Conservation (phyloP, 164 flowering plant species). For the Sextonia rubra region DNA sequence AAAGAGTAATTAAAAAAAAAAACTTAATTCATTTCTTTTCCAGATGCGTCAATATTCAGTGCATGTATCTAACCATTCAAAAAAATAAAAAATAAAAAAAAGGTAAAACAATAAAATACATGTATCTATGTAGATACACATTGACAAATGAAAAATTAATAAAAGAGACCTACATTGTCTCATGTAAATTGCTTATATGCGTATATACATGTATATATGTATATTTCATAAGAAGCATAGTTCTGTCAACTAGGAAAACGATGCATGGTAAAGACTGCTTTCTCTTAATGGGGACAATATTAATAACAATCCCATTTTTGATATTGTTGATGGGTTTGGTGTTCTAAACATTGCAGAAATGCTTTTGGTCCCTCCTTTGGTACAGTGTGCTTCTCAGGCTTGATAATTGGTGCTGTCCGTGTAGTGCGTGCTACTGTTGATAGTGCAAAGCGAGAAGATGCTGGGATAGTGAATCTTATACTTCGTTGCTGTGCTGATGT, state of each 20-base stretch:
- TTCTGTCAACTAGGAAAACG: background rate
- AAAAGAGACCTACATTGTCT: too few relatives aligned
- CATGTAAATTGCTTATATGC: background rate
- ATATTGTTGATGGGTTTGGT: background rate
- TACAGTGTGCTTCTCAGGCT: conserved; percentile 56
- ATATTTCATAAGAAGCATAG: background rate
- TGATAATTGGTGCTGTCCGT: conserved; percentile 44
- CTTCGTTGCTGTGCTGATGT: conserved; percentile 45
- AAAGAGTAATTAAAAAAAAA: too few relatives aligned
- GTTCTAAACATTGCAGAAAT: conserved; percentile 34
- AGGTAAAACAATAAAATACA: too few relatives aligned
- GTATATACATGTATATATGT: background rate
- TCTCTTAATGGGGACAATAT: background rate
- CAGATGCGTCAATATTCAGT: too few relatives aligned
- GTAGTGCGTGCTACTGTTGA: conserved; percentile 51
- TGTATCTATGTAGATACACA: too few relatives aligned
- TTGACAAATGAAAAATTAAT: too few relatives aligned
- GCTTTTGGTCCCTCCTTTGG: conserved; percentile 64
- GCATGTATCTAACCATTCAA: too few relatives aligned
- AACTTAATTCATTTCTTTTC: too few relatives aligned
- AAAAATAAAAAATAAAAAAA: too few relatives aligned
- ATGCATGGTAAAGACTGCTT: background rate
- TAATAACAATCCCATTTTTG: background rate
- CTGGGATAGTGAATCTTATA: conserved; percentile 37
- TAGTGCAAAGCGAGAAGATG: conserved; percentile 39